Base-by-base conservation (phyloP, 306 rosid species). In the Lathyrus sativus region DNA sequence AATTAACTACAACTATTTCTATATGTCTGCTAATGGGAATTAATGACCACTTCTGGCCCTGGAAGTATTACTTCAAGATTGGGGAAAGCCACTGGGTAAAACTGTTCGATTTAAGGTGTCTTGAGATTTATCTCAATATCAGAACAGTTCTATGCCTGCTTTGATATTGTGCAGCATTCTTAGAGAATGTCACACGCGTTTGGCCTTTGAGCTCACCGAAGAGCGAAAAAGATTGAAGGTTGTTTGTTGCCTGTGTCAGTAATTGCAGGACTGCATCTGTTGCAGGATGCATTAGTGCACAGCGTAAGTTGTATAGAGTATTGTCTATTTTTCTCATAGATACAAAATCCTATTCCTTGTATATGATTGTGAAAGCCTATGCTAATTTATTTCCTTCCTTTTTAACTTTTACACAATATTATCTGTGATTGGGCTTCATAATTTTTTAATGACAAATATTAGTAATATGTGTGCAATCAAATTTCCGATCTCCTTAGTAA, bases 11-110 rank as follows among this genome's bases (percentile, higher is more conserved):
- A 93, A 90, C 82, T 80, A 90, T 73, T 93, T 86, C 77, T 93
- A 93, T 80, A 90, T 93, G 97, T 86, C 99, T 45, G 88, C 87
- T 65, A 81, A 75, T 75, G 99, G 99, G 61, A 90, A 86, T 87
- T 90, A 74, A 84, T 76, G 93, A 82, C 93, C 80, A 82, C 80
- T 22, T 90, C 89, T 5, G 61, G 79, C 80, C 73, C 95, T 13
- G 86, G 82, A 70, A 84, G 81, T 49, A 80, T 72, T 46, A 44
- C 85, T 68, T 80, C 88, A 44, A 86, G 90, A 78, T 58, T 68
- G 51, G 91, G 89, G 57, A 89, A 86, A 83, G 19, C 86, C 60
- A 70, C 82, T 63, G 35, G 82, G 70, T 33, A 79, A 87, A 83
- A 73, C 62, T 68, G 54, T 67, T 48, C 79, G 66, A 80, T 51